A percentile compares a stretch with the other conserved stretches of the same genome.
Evolutionary conservation across 768 basidiomycete genomes (phyloP).

Genomic region (Erythrobasidium yunnanense): DNA sequence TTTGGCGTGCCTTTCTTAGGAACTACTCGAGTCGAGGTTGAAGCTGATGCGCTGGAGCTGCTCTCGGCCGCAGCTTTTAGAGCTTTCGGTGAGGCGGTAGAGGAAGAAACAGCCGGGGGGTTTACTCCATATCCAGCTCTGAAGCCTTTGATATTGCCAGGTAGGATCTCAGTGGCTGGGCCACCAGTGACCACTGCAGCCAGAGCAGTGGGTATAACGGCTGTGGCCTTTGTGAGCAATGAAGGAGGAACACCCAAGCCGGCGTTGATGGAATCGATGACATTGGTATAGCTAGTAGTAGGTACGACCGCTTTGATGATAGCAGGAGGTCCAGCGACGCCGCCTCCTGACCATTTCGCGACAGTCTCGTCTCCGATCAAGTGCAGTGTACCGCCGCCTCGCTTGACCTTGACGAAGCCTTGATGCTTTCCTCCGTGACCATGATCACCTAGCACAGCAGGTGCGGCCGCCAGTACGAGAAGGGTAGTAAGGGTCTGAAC

Average conservation of each 20-base stretch:
- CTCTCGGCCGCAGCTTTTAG: too few relatives aligned
- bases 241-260: slow-evolving; percentile 6
- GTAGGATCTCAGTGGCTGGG: too few relatives aligned
- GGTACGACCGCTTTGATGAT: neutral
- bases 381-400: slow-evolving; percentile 12
- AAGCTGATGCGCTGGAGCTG: too few relatives aligned
- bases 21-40: too few relatives aligned
- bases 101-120: neutral
- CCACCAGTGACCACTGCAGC: too few relatives aligned
- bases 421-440: neutral
- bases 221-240: neutral
- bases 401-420: slow-evolving; percentile 1
- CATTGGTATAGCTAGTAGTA: neutral
- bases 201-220: too few relatives aligned
- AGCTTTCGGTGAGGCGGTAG: too few relatives aligned
- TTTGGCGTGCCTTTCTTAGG: too few relatives aligned
- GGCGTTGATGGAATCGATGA: slow-evolving; percentile 24
- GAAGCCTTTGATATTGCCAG: slow-evolving; percentile 6
- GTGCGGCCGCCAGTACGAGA: neutral
- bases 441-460: neutral
- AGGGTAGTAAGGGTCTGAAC: neutral
- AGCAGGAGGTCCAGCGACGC: neutral
- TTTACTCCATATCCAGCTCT: neutral
- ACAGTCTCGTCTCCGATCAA: slow-evolving; percentile 20
- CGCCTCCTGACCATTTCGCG: slow-evolving; percentile 15